phyloP scores from a whole-genome alignment of 768 basidiomycete genomes.

The Ephemerocybe angulata region DNA sequence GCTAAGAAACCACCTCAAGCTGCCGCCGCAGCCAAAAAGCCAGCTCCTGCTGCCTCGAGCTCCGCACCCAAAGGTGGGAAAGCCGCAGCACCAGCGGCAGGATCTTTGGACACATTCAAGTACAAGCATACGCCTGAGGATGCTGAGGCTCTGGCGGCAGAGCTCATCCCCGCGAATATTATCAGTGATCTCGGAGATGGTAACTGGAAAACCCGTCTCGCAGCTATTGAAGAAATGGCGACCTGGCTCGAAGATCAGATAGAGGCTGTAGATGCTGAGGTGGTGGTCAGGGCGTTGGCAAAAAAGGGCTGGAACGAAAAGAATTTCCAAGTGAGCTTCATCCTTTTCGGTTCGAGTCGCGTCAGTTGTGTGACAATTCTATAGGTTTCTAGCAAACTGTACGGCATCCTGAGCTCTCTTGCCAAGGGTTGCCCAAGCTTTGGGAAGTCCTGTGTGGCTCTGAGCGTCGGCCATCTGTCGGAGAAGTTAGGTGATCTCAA shows the following conservation, averaged over 20 bases:
- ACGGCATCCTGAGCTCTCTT: constrained; percentile 67
- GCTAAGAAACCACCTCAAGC: constrained; percentile 25
- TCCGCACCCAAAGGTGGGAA: constrained; percentile 41
- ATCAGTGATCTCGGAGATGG: constrained; percentile 74
- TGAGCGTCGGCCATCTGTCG: constrained; percentile 75
- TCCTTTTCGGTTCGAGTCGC: constrained; percentile 3
- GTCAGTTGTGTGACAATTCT: background rate
- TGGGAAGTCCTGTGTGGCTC: constrained; percentile 77
- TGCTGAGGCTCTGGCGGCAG: constrained; percentile 75
- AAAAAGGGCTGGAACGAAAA: constrained; percentile 99
- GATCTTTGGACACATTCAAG: constrained; percentile 78
- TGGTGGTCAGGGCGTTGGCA: constrained; percentile 78
- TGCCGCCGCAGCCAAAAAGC: constrained; percentile 43
- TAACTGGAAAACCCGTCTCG: constrained; percentile 91
- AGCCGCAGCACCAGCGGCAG: constrained; percentile 42
- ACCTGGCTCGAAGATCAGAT: constrained; percentile 74
- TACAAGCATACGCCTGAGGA: constrained; percentile 91
- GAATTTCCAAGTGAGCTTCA: constrained; percentile 79
- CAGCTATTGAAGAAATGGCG: constrained; percentile 81
- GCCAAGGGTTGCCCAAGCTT: constrained; percentile 81
- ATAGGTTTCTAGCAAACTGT: constrained; percentile 89
- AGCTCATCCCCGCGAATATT: constrained; percentile 66
- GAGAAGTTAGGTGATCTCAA: constrained; percentile 98
- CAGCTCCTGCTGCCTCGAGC: constrained; percentile 31
- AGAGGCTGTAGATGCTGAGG: constrained; percentile 75